Evolutionary conservation across 768 basidiomycete species (phyloP).

Genomic region (Pisolithus microcarpus): DNA sequence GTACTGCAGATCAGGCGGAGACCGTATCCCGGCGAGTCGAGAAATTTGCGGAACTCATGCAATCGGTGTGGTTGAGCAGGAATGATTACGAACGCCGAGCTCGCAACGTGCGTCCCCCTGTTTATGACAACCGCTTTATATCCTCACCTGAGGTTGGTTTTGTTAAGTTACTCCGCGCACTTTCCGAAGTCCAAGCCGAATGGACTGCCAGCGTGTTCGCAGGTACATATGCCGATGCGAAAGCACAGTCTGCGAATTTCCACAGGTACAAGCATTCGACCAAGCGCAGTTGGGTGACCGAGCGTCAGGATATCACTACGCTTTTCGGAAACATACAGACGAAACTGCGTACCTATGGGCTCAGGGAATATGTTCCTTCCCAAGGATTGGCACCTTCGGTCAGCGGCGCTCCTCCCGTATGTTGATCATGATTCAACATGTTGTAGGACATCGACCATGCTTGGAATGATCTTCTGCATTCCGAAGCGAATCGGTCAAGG

Average conservation of each 20-base stretch:
- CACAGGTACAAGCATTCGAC: constrained; percentile 76
- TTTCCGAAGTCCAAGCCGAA: constrained; percentile 56
- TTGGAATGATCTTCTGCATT: constrained; percentile 66
- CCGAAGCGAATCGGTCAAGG: constrained; percentile 71
- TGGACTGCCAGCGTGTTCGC: constrained; percentile 65
- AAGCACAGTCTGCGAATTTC: constrained; percentile 65
- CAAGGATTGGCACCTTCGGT: constrained; percentile 57
- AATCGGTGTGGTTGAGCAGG: constrained; percentile 77
- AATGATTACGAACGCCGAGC: constrained; percentile 93
- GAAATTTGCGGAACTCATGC: constrained; percentile 95
- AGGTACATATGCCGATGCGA: constrained; percentile 77
- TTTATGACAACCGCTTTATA: background rate
- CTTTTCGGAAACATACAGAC: constrained; percentile 92
- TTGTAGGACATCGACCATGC: constrained; percentile 62
- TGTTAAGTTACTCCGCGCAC: constrained; percentile 54
- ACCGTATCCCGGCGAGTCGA: constrained; percentile 90
- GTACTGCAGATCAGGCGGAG: constrained; percentile 76
- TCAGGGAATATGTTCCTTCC: constrained; percentile 79
- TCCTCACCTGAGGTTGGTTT: constrained; percentile 3
- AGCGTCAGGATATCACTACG: constrained; percentile 80
- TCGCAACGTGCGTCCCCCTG: constrained; percentile 42
- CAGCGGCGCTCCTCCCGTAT: constrained; percentile 11
- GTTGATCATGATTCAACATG: constrained; percentile 7
- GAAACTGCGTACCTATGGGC: constrained; percentile 83
- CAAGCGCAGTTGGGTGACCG: constrained; percentile 83